Evolutionary conservation across 257 asterid species (phyloP), one percentile per base, ranked within the genome.

Genomic region (Gentiana macrophylla): DNA sequence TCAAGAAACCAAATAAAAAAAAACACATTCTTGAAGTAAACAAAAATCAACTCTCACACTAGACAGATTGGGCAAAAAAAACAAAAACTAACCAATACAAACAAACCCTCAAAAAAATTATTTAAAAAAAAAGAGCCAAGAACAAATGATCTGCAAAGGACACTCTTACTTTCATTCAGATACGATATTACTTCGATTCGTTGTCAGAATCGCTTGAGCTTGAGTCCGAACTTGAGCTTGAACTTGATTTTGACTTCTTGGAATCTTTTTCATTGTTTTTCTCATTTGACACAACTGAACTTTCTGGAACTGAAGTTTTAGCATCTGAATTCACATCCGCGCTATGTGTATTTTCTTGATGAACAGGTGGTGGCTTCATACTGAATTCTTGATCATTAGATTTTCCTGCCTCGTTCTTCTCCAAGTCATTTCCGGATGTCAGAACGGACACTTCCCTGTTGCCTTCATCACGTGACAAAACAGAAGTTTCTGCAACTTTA

Each of bases 191-290:
- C 50, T 55, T 66, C 75, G 57, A 82, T 24, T 83, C 86, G 64
- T 36, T 68, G 12, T 67, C 79, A 34, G 89, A 81, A 59, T 79
- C 85, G 41, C 86, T 78, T 33, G 84, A 84, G 61, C 87, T 78
- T 15, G 87, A 80, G 3, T 71, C 72, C 6, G 92, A 82, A 73
- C 86, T 81, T 1, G 80, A 71, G 67, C 76, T 75, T 0, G 81
- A 74, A 32, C 82, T 80, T 2, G 94, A 81, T 47, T 80, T 80
- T 11, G 81, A 65, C 75, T 76, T 65, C 37, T 65, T 12, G 77
- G 77, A 55, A 44, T 49, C 52, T 56, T 65, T 65, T 63, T 62
- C 64, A 60, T 75, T 72, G 54, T 69, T 72, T 61, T 65, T 53
- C 53, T 32, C 68, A 58, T 53, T 66, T 53, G 71, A 41, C 53